A percentile compares a stretch with the other conserved stretches of the same genome.
phyloP scores from a whole-genome alignment of 2,329 filamentous ascomycete genomes.

The Xylaria sp. region DNA sequence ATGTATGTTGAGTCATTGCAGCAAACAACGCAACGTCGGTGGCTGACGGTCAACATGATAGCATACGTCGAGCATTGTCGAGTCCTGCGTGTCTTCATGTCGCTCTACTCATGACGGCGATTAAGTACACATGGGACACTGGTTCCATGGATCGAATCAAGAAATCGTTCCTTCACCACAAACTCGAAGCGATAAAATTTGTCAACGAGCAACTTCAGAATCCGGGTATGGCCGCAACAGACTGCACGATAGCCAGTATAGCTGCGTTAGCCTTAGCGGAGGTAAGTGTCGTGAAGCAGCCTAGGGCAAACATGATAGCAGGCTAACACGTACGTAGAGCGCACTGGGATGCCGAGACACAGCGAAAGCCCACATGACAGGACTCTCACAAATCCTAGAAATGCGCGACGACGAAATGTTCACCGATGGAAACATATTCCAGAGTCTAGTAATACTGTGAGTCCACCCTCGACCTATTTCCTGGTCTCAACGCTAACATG shows the following conservation, averaged over 20 bases:
- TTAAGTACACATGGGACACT: constrained; percentile 44
- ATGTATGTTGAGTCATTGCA: constrained; percentile 25
- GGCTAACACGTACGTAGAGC: constrained; percentile 37
- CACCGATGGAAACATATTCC: constrained; percentile 40
- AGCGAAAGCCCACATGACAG: constrained; percentile 42
- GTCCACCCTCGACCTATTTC: background rate
- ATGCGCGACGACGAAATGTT: constrained; percentile 37
- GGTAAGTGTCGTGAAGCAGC: constrained; percentile 26
- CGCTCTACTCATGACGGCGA: constrained; percentile 42
- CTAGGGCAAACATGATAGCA: background rate
- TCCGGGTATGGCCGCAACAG: constrained; percentile 34
- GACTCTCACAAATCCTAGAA: constrained; percentile 39
- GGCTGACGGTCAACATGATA: constrained; percentile 27
- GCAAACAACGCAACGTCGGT: background rate
- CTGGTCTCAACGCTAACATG: constrained; percentile 3
- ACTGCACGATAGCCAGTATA: constrained; percentile 43
- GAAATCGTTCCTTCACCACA: constrained; percentile 43
- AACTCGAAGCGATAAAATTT: constrained; percentile 44
- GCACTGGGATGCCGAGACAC: constrained; percentile 41
- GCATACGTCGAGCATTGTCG: constrained; percentile 41
- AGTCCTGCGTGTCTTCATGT: constrained; percentile 43
- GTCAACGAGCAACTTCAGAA: constrained; percentile 44
- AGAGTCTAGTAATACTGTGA: constrained; percentile 42
- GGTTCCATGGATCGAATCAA: constrained; percentile 43
- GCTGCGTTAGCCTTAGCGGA: constrained; percentile 42